A percentile compares a stretch with the other conserved stretches of the same genome.
phyloP scores from a whole-genome alignment of 2,329 filamentous ascomycete species.

The Acrodontium crateriforme region DNA sequence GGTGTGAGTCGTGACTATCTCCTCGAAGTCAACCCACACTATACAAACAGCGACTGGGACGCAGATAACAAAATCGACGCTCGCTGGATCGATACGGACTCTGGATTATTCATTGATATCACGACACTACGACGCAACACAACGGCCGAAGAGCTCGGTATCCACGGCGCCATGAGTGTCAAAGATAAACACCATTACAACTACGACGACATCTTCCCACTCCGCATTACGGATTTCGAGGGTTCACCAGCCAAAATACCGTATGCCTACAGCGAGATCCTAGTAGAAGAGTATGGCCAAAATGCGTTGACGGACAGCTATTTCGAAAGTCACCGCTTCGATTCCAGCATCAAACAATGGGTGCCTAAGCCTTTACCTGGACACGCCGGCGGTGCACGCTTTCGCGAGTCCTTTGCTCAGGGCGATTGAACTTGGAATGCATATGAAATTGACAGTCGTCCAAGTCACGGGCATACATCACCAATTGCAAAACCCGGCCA shows the following conservation, averaged over 20 bases:
- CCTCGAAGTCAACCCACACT: slow-evolving; percentile 47
- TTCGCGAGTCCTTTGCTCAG: too few species aligned
- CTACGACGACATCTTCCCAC: slow-evolving; percentile 42
- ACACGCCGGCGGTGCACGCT: too few species aligned
- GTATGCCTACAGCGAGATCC: slow-evolving; percentile 40
- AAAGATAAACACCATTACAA: slow-evolving; percentile 45
- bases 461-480: too few species aligned
- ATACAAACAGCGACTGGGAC: slow-evolving; percentile 33
- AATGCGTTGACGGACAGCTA: slow-evolving; percentile 33
- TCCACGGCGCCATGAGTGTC: slow-evolving; percentile 34
- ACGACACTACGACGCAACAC: slow-evolving; percentile 40
- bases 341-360: too few species aligned
- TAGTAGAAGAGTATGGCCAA: slow-evolving; percentile 42
- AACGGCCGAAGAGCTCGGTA: slow-evolving; percentile 24
- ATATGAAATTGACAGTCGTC: too few species aligned
- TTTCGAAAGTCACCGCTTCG: slow-evolving; percentile 32
- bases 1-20: slow-evolving; percentile 31
- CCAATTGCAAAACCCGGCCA: too few species aligned
- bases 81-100: slow-evolving; percentile 46
- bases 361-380: too few species aligned
- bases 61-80: slow-evolving; percentile 44
- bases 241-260: slow-evolving; percentile 40
- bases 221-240: slow-evolving; percentile 42
- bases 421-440: too few species aligned
- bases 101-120: slow-evolving; percentile 48